These are phyloP conservation scores for Myxozyma nipponensis DNA, from an alignment of 805 yeast species.

Conservation along the genomic window DNA sequence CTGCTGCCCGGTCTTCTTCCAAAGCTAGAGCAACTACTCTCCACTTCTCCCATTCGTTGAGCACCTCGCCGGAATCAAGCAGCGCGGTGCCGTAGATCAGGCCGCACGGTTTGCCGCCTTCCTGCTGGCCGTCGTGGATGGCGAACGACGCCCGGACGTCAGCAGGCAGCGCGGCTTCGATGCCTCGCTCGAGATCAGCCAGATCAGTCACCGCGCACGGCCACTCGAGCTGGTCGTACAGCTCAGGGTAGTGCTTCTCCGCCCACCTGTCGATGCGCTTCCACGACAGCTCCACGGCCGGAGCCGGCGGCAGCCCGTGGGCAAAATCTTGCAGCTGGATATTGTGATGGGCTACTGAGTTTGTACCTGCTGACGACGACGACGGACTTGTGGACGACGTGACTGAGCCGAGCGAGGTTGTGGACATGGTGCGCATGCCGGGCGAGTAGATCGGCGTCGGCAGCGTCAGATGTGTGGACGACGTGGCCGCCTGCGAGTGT, in stretches of 20 bases:
- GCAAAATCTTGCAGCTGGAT: conserved; percentile 40
- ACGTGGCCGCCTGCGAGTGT: background rate
- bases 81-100: conserved; percentile 75
- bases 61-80: conserved; percentile 74
- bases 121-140: conserved; percentile 88
- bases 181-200: conserved; percentile 76
- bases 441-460: conserved; percentile 22
- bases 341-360: conserved; percentile 10
- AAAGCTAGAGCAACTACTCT: conserved; percentile 52
- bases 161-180: conserved; percentile 68
- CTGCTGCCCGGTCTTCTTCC: conserved; percentile 24
- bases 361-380: conserved; percentile 3
- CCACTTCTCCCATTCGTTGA: conserved; percentile 82
- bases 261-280: conserved; percentile 84
- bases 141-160: conserved; percentile 76
- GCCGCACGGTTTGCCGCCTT: conserved; percentile 70
- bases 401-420: conserved; percentile 9
- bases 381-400: background rate
- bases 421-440: conserved; percentile 25
- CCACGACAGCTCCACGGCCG: conserved; percentile 77
- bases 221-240: conserved; percentile 69
- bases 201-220: conserved; percentile 80
- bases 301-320: conserved; percentile 60
- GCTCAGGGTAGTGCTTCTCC: conserved; percentile 70
- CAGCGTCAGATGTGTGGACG: conserved; percentile 10